Evolutionary conservation across 352 stramenopile genomes (phyloP), one percentile per base, ranked within the genome.

Genomic region (Phytophthora ohioensis): DNA sequence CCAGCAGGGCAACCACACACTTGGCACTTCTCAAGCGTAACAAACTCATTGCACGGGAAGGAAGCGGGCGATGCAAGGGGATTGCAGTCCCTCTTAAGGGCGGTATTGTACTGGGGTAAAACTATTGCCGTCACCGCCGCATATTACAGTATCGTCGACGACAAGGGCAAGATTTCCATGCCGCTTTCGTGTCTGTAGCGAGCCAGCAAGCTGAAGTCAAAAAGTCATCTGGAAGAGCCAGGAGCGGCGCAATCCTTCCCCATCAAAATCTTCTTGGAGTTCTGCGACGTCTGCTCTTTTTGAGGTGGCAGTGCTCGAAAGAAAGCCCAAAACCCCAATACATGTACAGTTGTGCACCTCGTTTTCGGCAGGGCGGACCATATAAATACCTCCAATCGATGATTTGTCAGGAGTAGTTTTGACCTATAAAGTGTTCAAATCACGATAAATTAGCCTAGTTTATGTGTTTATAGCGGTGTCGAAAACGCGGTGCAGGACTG

Each of bases 221-320:
- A n/a, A n/a, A 42, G 43, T 73, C 36, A 62, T 35, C 57, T 59
- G 36, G 54, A 62, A 62, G 31, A 39, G 10, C 34, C 41, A 58
- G 9, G 35, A 8, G 41, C 27, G 15, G 4, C 5, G 11, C 9
- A 21, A 54, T 47, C 41, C 30, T 61, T 60, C 61, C 47, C 32
- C 67, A 75, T 41, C 61, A 73, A 73, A 73, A 73, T 64, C 57
- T 53, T 35, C 56, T 56, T 36, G 13, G 35, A 32, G 45, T 55
- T 53, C 55, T 58, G 55, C 41, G 54, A 54, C 42, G 30, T 27
- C 52, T 43, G 38, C 47, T 54, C 52, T 55, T 55, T 55, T 63
- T 57, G 36, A 38, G 17, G 43, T 17, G 42, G 15, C 5, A 62
- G 42, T 45, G 39, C 57, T 56, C 62, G 61, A 64, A 71, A 57